Base-by-base conservation (phyloP, 2,329 filamentous ascomycete species). In the Diaporthe aspalathi region DNA sequence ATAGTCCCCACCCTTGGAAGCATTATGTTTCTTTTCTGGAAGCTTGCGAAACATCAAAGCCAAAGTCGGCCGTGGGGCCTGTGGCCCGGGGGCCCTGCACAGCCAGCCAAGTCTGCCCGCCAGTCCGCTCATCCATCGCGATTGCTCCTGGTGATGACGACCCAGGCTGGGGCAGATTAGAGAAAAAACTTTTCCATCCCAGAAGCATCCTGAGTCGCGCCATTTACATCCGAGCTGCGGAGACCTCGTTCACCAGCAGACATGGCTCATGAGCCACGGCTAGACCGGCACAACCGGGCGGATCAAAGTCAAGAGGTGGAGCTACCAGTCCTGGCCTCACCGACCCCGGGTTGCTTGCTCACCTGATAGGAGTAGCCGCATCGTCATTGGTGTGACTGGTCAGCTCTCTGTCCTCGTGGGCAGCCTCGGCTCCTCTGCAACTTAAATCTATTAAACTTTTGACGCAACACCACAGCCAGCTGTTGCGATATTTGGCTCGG, bases 21-120 rank as follows among this genome's bases (percentile, higher is more conserved):
- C 40, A 54, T 50, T 50, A 54, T 70, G 54, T 35, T 67, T 70
- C 40, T 67, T 69, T 72, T 72, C 70, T 72, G 67, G 70, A 72
- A 72, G 70, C 70, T 70, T 70, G 60, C 67, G 70, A 70, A 70
- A 72, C 70, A 47, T 66, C 60, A 56, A n/a, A 47, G 66, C 49
- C 49, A 68, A 54, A 57, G 65, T n/a, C 60, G 43, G 43, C 47
- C 63, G 38, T 67, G 63, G 63, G 63, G 22, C 32, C 24, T 49
- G 27, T 16, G n/a, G 12, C 16, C 38, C 35, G 57, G 20, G 40
- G 57, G 57, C 38, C 16, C 40, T 47, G 24, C 40, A 5, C 47
- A 50, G 47, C 47, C n/a, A 32, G 50, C 65, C 65, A n/a, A 38
- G 22, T 4, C 38, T 17, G 49, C 49, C 38, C 40, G 22, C 49